Percentiles rank a stretch among this genome's conserved stretches.
These are phyloP conservation scores for Tolypocladium amazonense DNA, from an alignment of 2,329 filamentous ascomycete genomes.

Conservation along the genomic window DNA sequence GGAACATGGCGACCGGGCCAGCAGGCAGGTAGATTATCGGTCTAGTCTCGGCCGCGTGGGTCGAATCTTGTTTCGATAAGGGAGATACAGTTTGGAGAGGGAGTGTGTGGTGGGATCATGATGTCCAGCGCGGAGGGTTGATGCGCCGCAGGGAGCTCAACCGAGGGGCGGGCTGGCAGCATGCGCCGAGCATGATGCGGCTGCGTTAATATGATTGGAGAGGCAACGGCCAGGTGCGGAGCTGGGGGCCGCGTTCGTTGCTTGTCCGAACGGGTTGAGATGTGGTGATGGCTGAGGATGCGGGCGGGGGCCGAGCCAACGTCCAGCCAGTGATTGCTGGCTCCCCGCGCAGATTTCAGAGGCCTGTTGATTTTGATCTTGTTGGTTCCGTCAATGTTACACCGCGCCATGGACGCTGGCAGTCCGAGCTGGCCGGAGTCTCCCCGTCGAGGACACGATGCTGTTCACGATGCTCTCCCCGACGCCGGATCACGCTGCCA, in stretches of 20 bases:
- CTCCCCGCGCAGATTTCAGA: not conserved
- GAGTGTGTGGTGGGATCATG: not conserved
- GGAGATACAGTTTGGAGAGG: not conserved
- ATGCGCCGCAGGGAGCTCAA: not conserved
- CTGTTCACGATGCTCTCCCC: not conserved
- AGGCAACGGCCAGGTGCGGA: not conserved
- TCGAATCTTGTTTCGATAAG: not conserved
- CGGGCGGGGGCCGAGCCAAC: not conserved
- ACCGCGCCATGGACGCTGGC: not conserved
- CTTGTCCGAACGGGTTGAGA: not conserved
- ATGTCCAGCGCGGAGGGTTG: not conserved
- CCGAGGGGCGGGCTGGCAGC: not conserved
- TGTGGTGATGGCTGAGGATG: not conserved
- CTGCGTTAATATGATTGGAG: constrained; percentile 1
- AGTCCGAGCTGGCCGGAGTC: not conserved
- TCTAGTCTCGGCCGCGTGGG: not conserved
- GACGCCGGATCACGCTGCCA: not conserved
- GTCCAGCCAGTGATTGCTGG: not conserved
- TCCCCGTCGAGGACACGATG: not conserved
- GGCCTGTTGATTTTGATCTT: not conserved
- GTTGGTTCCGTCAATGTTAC: not conserved
- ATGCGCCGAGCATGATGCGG: constrained; percentile 1
- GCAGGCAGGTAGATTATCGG: not conserved
- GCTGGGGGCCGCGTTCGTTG: not conserved
- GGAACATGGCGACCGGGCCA: constrained; percentile 3